These are phyloP conservation scores for Theobroma cacao DNA, from an alignment of 345 rosid genomes.

Conservation along the genomic window DNA sequence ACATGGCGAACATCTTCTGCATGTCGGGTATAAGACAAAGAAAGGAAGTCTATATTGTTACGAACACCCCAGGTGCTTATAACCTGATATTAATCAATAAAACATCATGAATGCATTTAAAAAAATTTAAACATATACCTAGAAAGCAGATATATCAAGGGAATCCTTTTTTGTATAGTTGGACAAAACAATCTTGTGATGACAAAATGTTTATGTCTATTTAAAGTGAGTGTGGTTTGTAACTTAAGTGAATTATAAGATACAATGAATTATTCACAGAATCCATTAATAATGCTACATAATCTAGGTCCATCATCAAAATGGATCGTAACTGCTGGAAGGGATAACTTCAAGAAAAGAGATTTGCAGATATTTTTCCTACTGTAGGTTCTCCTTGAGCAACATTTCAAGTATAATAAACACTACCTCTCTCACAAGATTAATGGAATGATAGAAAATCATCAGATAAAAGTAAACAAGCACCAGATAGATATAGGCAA, in stretches of 20 bases:
- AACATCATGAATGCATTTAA: not conserved
- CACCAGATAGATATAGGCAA: not conserved
- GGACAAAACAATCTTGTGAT: not conserved
- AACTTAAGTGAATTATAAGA: not conserved
- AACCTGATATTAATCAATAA: conserved; percentile 35
- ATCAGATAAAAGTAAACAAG: not conserved
- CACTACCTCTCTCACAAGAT: not conserved
- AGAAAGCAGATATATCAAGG: not conserved
- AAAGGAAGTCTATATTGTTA: conserved; percentile 67
- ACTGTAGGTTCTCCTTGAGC: not conserved
- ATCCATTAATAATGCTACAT: not conserved
- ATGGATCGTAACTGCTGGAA: not conserved
- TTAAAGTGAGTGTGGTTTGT: not conserved
- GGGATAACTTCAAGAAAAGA: not conserved
- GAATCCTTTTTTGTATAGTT: not conserved
- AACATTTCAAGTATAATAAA: not conserved
- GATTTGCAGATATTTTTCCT: not conserved
- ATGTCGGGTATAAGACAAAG: conserved; percentile 57
- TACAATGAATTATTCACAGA: not conserved
- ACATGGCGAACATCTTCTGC: conserved; percentile 72
- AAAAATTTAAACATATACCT: not conserved
- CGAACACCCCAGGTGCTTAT: conserved; percentile 69
- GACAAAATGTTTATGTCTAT: not conserved
- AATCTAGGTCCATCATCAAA: not conserved
- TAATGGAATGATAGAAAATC: not conserved